Conservation (phyloP, 306 rosid species). For the Acacia melanoxylon region DNA sequence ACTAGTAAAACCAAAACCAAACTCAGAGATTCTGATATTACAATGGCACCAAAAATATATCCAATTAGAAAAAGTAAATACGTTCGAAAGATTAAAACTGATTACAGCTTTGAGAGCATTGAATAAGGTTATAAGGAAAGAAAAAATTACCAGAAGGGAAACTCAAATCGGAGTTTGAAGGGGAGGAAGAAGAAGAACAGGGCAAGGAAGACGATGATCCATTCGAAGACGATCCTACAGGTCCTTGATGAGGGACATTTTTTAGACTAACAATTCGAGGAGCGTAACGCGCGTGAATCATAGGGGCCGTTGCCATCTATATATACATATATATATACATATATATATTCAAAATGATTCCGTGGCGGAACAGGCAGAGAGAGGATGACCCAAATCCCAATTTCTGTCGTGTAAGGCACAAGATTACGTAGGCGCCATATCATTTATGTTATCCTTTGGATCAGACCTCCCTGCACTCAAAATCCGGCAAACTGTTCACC, state of each 20-base stretch:
- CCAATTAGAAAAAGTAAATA: neutral
- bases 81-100: neutral
- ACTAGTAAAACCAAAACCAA: neutral
- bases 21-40: neutral
- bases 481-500: neutral
- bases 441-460: neutral
- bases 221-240: slow-evolving; percentile 21
- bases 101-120: neutral
- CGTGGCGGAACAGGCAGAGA: neutral
- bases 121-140: neutral
- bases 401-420: slow-evolving; percentile 7
- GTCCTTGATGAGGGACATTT: slow-evolving; percentile 15
- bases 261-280: slow-evolving; percentile 24
- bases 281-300: slow-evolving; percentile 40
- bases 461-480: neutral
- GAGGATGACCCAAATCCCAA: slow-evolving; percentile 2
- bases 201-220: slow-evolving; percentile 15
- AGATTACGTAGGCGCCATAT: neutral
- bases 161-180: slow-evolving; percentile 22
- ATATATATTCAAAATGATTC: neutral
- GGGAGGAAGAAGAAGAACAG: slow-evolving; percentile 25
- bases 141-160: slow-evolving; percentile 32
- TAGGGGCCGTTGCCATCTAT: slow-evolving; percentile 36
- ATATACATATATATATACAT: slow-evolving; percentile 6
- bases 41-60: neutral